A percentile compares a stretch with the other conserved stretches of the same genome.
Conservation (phyloP, 768 basidiomycete genomes). For the Mycena floridula region DNA sequence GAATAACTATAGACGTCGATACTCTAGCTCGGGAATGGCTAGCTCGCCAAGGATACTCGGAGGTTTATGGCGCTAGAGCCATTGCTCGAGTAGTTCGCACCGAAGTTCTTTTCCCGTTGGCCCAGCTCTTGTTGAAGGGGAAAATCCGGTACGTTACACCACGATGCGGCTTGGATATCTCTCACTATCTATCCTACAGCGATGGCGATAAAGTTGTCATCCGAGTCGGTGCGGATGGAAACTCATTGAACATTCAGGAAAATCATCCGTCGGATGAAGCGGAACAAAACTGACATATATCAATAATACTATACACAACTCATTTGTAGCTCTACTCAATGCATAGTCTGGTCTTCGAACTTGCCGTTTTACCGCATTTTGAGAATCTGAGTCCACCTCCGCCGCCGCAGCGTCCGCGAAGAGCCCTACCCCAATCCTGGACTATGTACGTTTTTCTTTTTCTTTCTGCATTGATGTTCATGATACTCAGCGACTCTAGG, state of each 20-base stretch:
- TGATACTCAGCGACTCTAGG: too few relatives aligned
- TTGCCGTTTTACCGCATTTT: too few relatives aligned
- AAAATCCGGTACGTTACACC: slow-evolving; percentile 54
- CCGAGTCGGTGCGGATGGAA: slow-evolving; percentile 34
- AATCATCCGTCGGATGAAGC: slow-evolving; percentile 48
- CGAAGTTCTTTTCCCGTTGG: slow-evolving; percentile 77
- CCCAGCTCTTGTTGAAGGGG: slow-evolving; percentile 72
- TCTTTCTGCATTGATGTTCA: too few relatives aligned
- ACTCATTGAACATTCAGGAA: slow-evolving; percentile 48
- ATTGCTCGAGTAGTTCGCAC: slow-evolving; percentile 83
- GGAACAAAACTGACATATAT: too few relatives aligned
- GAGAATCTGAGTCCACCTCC: too few relatives aligned
- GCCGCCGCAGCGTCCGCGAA: too few relatives aligned
- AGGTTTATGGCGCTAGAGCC: slow-evolving; percentile 81
- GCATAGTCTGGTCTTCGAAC: too few relatives aligned
- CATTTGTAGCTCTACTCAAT: too few relatives aligned
- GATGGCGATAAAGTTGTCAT: slow-evolving; percentile 67
- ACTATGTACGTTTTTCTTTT: too few relatives aligned
- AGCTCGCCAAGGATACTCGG: slow-evolving; percentile 72
- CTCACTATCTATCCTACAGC: slow-evolving; percentile 22
- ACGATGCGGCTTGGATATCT: background rate
- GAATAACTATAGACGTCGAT: slow-evolving; percentile 71
- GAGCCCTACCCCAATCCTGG: too few relatives aligned
- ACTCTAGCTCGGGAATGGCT: slow-evolving; percentile 60
- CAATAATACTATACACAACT: too few relatives aligned